Percentiles rank a stretch among this genome's conserved stretches.
Conservation (phyloP, 768 basidiomycete species). For the Fomitopsis serialis region DNA sequence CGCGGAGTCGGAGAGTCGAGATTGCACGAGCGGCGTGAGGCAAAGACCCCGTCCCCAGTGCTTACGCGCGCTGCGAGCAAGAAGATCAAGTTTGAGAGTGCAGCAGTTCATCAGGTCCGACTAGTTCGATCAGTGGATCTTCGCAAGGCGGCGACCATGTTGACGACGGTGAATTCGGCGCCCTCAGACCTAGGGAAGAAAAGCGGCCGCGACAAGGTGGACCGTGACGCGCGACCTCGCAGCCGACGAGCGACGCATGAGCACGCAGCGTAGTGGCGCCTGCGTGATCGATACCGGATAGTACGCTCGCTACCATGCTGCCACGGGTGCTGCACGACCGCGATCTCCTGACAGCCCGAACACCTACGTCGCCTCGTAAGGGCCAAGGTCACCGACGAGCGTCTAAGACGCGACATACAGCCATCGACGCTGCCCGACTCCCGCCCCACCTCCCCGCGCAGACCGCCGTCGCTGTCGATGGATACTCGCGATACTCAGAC, state of each 20-base stretch:
- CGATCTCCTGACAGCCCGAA: slow-evolving; percentile 34
- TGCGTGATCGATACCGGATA: slow-evolving; percentile 56
- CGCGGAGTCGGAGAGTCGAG: background rate
- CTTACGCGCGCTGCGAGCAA: background rate
- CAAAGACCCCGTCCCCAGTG: background rate
- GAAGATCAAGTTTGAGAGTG: background rate
- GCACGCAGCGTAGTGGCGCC: slow-evolving; percentile 60
- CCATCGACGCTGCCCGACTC: slow-evolving; percentile 27
- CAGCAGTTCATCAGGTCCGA: background rate
- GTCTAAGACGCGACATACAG: slow-evolving; percentile 56
- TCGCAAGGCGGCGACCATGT: slow-evolving; percentile 14
- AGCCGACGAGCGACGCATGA: slow-evolving; percentile 39
- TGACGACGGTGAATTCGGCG: slow-evolving; percentile 23
- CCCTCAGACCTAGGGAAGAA: slow-evolving; percentile 14
- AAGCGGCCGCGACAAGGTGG: slow-evolving; percentile 18
- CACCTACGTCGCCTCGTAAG: slow-evolving; percentile 50
- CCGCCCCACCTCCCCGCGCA: slow-evolving; percentile 31
- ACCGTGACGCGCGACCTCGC: slow-evolving; percentile 5
- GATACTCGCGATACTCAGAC: too few relatives aligned
- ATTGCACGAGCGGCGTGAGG: background rate
- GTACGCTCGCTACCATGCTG: slow-evolving; percentile 36
- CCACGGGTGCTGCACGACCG: background rate
- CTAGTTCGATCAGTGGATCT: background rate
- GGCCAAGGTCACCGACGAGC: slow-evolving; percentile 58
- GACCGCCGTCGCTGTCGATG: slow-evolving; percentile 7